These are phyloP conservation scores for Silene coronaria DNA, from an alignment of 179 eudicot species.

Conservation along the genomic window DNA sequence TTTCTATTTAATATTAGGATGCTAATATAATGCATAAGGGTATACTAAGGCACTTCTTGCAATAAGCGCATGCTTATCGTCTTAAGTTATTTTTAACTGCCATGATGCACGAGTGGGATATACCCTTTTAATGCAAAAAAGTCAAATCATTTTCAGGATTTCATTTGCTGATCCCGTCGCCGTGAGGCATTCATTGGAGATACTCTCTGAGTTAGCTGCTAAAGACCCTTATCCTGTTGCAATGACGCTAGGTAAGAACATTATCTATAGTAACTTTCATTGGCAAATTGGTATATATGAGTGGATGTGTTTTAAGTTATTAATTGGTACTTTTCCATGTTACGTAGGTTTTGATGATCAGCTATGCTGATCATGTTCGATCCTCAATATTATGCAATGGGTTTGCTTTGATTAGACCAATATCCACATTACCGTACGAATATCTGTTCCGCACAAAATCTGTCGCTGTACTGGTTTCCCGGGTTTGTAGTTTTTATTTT, in stretches of 20 bases:
- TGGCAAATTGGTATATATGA: not conserved
- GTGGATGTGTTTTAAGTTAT: not conserved
- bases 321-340: not conserved
- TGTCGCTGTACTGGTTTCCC: not conserved
- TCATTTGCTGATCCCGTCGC: slow-evolving; percentile 96
- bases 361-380: not conserved
- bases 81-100: slow-evolving; percentile 1
- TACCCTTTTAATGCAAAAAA: not conserved
- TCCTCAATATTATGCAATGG: not conserved
- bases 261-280: not conserved
- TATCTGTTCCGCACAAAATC: not conserved
- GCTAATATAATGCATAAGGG: not conserved
- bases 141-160: slow-evolving; percentile 46
- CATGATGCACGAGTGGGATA: not conserved
- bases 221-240: slow-evolving; percentile 96
- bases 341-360: not conserved
- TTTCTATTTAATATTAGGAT: not conserved
- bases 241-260: slow-evolving; percentile 75
- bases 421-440: not conserved
- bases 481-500: not conserved
- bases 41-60: not conserved
- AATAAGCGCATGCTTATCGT: not conserved
- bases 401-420: not conserved
- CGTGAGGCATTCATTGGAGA: slow-evolving; percentile 91
- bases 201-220: slow-evolving; percentile 75